Base-by-base conservation (phyloP, 176 grass and related monocot species). In the Musa troglodytarum region DNA sequence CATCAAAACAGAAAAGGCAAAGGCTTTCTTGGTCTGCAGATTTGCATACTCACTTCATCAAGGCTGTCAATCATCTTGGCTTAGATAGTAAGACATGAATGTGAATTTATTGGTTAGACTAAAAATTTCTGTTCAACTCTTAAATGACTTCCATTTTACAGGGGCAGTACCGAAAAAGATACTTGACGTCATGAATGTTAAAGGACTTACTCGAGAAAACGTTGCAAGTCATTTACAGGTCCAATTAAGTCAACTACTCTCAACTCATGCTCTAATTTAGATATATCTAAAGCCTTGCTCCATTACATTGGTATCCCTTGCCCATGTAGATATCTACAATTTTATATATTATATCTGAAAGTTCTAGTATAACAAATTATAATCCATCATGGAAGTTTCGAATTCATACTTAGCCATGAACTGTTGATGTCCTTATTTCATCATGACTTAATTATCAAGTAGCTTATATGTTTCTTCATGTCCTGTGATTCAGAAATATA, bases 161-260 rank as follows among this genome's bases (percentile, higher is more conserved):
- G 74, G 58, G 49, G 74, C 74, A 2, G n/a, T 24, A 52, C 75
- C 75, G 8, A 77, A 17, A 43, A 77, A 2, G 11, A 77, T 77
- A 16, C 43, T 17, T 15, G 61, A 65, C 14, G 10, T 65, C n/a
- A 77, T 77, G 59, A 77, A 77, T 65, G 49, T 77, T 10, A 6
- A 51, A 65, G 75, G 59, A 65, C 43, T 77, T 2, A 65, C 61
- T 25, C 75, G 61, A 53, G n/a, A 25, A 10, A 77, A 65, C 17
- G 12, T 65, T 53, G 61, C 75, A 2, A 77, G 75, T 7, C 75
- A 77, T 65, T 66, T 77, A 61, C 58, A 77, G 75, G 75, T 61
- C 13, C 25, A 43, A 49, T 69, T 29, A 69, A 49, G 34, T 68
- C 34, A 29, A 29, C 8, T 68, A 43, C 34, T 5, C 3, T 43